Evolutionary conservation across 192 early-diverging fungal genomes (phyloP), one percentile per base, ranked within the genome.

Genomic region (Lobosporangium transversale): DNA sequence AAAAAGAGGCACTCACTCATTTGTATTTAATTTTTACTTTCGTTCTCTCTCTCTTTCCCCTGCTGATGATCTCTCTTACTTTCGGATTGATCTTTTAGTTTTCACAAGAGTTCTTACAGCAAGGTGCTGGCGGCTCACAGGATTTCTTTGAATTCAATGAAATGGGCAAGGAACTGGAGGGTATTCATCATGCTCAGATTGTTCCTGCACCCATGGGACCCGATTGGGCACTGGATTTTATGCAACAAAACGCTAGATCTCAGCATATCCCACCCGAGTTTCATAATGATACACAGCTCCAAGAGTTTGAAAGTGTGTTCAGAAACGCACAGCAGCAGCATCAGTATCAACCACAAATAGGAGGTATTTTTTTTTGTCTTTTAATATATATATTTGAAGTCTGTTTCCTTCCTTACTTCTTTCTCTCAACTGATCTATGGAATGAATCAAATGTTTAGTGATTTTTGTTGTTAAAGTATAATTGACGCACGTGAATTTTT

Each of bases 161-260:
- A 17, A 85, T 96, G 80, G 74, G 68, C 49, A 83, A 84, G 58
- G 93, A 93, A 71, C 83, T 96, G 15, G 85, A 88, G 37, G 59
- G 61, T 7, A 81, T 90, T 15, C 84, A 83, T 40, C 66, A 68
- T 24, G 44, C 17, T 24, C 73, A 66, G 53, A 53, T 23, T 20
- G 31, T 55, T 8, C 33, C 73, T 29, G 57, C 56, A 0, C 68
- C 70, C 12, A 62, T 42, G 3, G 73, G 64, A 40, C 60, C 65
- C 3, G 83, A 90, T 73, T 96, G 93, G 93, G 83, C 89, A 1
- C 66, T 81, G 26, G 91, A 93, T 55, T 94, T 93, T 74, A 83
- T 87, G 67, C 66, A 75, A 2, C 69, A 66, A 15, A 62, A 43
- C 31, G 53, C 52, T 9, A 24, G 47, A 37, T 69, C 35, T 4